Evolutionary conservation across 306 rosid genomes (phyloP), one percentile per base, ranked within the genome.

Genomic region (Lathyrus tuberosus): DNA sequence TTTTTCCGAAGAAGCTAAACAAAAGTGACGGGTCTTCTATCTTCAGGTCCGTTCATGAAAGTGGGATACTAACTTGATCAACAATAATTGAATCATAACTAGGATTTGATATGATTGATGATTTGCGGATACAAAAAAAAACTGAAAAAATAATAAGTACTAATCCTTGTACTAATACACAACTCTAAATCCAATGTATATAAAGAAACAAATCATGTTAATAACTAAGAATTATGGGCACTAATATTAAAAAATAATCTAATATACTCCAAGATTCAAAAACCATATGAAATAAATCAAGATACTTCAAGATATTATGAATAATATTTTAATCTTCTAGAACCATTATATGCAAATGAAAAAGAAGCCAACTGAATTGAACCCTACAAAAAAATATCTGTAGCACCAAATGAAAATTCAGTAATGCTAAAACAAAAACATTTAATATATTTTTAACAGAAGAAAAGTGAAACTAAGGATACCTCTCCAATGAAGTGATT

Each of bases 1-100:
- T 5, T 35, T 35, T 35, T 35, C 8, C 7, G 8, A 35, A 35
- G 40, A 35, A 33, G 38, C 38, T 33, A 33, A 33, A 33, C 2
- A 33, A 6, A 33, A 33, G 38, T 33, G 2, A 33, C 43, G 38
- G 6, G 26, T 75, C 20, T 38, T 13, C 70, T 48, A 17, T 65
- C 58, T 16, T 17, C 20, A 14, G 22, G 72, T 13, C 8, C 6
- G 14, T 33, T 71, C 44, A 33, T 26, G 43, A 41, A 73, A 51
- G 46, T 73, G 18, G 43, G 43, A 64, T 42, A 63, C 22, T 64
- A 52, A 58, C 35, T 24, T 66, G 46, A 58, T 58, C 48, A 75
- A 64, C 8, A 41, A 53, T 53, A 9, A 53, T 18, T 1, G 13
- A 51, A 49, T 49, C 10, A 49, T 49, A 6, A 8, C 3, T 51